phyloP scores from a whole-genome alignment of 2,329 filamentous ascomycete species.

The Gremmenia infestans region DNA sequence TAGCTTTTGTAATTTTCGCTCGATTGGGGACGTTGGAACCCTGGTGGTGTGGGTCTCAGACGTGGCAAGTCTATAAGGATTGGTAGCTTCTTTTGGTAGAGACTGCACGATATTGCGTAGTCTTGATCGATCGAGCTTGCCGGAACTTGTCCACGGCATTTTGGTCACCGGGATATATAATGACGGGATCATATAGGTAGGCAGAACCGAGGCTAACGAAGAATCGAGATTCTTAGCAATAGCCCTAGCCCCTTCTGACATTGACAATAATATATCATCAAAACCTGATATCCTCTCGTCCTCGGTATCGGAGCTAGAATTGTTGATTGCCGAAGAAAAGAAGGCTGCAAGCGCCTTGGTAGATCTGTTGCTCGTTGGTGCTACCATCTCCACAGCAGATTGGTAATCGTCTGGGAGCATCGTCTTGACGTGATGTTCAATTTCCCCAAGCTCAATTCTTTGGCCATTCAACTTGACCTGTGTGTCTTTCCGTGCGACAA shows the following conservation, averaged over 20 bases:
- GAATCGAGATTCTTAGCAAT: slow-evolving; percentile 3
- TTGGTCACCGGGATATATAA: slow-evolving; percentile 28
- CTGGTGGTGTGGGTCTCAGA: not conserved
- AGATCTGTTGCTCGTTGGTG: not conserved
- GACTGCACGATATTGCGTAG: slow-evolving; percentile 22
- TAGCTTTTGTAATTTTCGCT: slow-evolving; percentile 8
- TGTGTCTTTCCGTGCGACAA: slow-evolving; percentile 45
- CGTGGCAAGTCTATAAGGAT: not conserved
- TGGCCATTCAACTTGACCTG: slow-evolving; percentile 48
- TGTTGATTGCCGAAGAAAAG: not conserved
- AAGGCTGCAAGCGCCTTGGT: slow-evolving; percentile 1
- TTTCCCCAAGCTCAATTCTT: slow-evolving; percentile 39
- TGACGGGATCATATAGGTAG: slow-evolving; percentile 32
- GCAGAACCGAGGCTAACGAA: slow-evolving; percentile 9
- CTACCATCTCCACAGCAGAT: slow-evolving; percentile 2
- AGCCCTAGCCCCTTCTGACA: not conserved
- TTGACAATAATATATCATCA: slow-evolving; percentile 1
- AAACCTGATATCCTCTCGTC: not conserved
- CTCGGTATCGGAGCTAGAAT: not conserved
- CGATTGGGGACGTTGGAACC: slow-evolving; percentile 3
- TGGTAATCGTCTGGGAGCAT: not conserved
- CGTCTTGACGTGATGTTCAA: slow-evolving; percentile 31
- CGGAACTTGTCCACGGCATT: slow-evolving; percentile 29
- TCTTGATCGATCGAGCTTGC: slow-evolving; percentile 34
- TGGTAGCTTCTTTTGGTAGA: not conserved